phyloP scores from a whole-genome alignment of 768 basidiomycete genomes.

The Leccinellum luteum region DNA sequence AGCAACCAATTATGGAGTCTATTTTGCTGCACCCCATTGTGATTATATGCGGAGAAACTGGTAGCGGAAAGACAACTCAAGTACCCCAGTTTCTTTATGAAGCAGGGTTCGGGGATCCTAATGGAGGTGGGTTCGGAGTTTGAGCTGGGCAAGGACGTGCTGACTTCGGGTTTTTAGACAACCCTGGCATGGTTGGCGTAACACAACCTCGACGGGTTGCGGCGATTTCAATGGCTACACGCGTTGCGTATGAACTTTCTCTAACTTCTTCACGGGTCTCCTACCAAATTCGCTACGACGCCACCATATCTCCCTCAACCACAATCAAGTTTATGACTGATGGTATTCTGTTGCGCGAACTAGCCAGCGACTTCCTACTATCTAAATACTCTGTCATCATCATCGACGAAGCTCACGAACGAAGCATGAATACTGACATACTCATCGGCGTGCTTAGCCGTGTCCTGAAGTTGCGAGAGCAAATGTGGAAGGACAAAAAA shows the following conservation, averaged over 20 bases:
- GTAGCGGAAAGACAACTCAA: constrained; percentile 98
- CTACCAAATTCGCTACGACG: constrained; percentile 97
- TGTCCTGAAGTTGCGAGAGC: constrained; percentile 84
- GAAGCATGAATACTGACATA: constrained; percentile 98
- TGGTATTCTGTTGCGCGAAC: constrained; percentile 90
- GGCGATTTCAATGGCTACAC: constrained; percentile 92
- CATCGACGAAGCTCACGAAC: constrained; percentile 97
- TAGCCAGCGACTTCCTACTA: constrained; percentile 92
- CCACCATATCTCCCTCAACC: constrained; percentile 85
- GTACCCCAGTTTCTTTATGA: constrained; percentile 98
- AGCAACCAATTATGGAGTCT: constrained; percentile 92
- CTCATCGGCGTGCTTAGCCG: constrained; percentile 95
- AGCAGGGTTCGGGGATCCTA: constrained; percentile 85
- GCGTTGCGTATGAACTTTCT: constrained; percentile 92
- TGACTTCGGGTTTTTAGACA: constrained; percentile 52
- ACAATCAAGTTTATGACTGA: constrained; percentile 99
- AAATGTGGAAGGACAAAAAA: constrained; percentile 80
- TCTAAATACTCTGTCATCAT: constrained; percentile 91
- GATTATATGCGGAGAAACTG: constrained; percentile 80
- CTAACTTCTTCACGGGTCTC: constrained; percentile 80
- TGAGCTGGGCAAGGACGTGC: not conserved
- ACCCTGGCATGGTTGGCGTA: constrained; percentile 96
- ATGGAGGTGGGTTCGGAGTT: constrained; percentile 57
- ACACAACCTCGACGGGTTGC: constrained; percentile 98
- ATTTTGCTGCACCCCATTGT: constrained; percentile 84